Evolutionary conservation across 176 grass and related monocot genomes (phyloP), one percentile per base, ranked within the genome.

Genomic region (Oryza officinalis): DNA sequence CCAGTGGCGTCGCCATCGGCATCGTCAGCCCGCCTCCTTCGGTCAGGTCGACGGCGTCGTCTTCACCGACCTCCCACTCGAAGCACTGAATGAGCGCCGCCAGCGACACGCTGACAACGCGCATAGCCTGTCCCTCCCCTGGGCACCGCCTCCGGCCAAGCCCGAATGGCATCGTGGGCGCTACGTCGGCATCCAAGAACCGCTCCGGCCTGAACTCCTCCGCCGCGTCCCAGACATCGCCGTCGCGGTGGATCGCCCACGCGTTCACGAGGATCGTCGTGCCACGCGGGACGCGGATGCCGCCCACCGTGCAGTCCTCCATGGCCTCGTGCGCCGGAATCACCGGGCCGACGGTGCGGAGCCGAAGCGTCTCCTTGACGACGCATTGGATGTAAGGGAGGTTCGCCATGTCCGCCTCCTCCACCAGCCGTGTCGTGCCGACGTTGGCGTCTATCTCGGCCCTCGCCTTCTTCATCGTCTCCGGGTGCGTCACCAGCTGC

Each of bases 41-140:
- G 0, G 66, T 25, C 90, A 93, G 87, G 77, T 94, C 89, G 27
- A 91, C 6, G 32, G 22, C 72, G 18, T 44, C 18, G 11, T 25
- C 81, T 15, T 64, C 57, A 7, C 23, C 22, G 1, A 70, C 47
- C 13, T 78, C 81, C 91, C 91, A 93, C 20, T 97, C 86, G 32
- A 97, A 97, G 83, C 91, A 97, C 28, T 97, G 91, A 61, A 97
- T 1, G 27, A 93, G 70, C 3, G 84, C 80, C 5, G 88, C 94
- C 14, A 93, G 17, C 13, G 86, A 65, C 69, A 89, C 20, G 49
- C 76, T 11, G 3, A 97, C 37, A 0, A 91, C 45, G 3, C 88
- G 81, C 76, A 88, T 20, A 0, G 90, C 91, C 26, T 93, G 59
- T 1, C 76, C 83, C 22, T 96, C 94, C 8, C 91, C 94, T 0